These are phyloP conservation scores for Russula earlei DNA, from an alignment of 768 basidiomycete genomes.

Conservation along the genomic window DNA sequence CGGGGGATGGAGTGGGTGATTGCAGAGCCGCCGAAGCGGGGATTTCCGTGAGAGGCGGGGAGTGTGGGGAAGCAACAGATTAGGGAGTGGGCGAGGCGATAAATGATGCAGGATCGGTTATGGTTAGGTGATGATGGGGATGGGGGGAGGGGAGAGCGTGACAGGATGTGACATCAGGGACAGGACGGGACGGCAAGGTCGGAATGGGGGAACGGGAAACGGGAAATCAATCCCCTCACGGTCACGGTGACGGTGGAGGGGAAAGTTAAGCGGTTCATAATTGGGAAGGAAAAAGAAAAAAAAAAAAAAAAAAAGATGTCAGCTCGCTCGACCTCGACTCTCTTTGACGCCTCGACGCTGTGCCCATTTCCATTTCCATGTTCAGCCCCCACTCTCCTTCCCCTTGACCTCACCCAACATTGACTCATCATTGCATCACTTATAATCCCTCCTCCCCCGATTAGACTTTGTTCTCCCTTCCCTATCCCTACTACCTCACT, in stretches of 20 bases:
- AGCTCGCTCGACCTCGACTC: slow-evolving; percentile 8
- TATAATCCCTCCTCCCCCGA: slow-evolving; percentile 6
- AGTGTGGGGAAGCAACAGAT: slow-evolving; percentile 16
- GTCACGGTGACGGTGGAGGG: not conserved
- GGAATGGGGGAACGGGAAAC: not conserved
- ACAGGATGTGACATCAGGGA: not conserved
- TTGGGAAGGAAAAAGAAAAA: not conserved
- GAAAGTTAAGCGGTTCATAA: not conserved
- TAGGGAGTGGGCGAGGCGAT: slow-evolving; percentile 5
- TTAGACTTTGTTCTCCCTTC: slow-evolving; percentile 10
- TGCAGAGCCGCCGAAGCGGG: slow-evolving; percentile 8
- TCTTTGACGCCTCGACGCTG: slow-evolving; percentile 12
- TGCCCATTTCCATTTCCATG: not conserved
- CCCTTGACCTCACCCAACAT: not conserved
- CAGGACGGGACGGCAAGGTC: not conserved
- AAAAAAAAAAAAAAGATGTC: not conserved
- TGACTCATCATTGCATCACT: too few relatives aligned
- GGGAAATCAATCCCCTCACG: too few relatives aligned
- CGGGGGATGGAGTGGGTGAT: not conserved
- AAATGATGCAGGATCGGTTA: not conserved
- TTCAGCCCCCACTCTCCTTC: not conserved
- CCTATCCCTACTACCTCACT: slow-evolving; percentile 2
- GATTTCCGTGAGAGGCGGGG: slow-evolving; percentile 11
- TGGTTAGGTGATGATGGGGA: too few relatives aligned
- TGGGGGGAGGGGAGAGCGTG: not conserved